A percentile compares a stretch with the other conserved stretches of the same genome.
These are phyloP conservation scores for Fusarium avenaceum DNA, from an alignment of 2,329 filamentous ascomycete species.

Conservation along the genomic window DNA sequence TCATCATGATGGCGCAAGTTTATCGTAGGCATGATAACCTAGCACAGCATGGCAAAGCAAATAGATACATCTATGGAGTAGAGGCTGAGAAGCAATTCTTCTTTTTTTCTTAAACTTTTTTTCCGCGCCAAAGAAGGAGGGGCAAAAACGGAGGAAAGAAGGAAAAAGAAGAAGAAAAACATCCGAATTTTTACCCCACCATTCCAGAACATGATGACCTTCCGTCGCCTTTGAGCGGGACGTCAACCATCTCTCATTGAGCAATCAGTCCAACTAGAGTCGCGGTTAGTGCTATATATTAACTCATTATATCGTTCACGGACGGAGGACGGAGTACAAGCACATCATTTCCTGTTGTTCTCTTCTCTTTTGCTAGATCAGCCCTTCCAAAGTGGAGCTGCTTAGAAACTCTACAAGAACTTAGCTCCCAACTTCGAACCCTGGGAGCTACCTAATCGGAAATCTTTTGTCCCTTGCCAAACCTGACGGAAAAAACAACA, in stretches of 20 bases:
- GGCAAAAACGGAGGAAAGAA: constrained; percentile 15
- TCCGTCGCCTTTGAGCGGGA: constrained; percentile 13
- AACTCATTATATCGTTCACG: background rate
- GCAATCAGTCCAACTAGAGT: constrained; percentile 11
- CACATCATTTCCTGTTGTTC: background rate
- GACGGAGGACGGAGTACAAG: background rate
- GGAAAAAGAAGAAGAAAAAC: constrained; percentile 3
- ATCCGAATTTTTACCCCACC: constrained; percentile 43
- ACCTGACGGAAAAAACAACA: constrained; percentile 29
- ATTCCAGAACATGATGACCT: constrained; percentile 33
- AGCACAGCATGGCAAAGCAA: constrained; percentile 40
- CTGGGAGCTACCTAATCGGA: constrained; percentile 27
- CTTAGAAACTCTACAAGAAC: constrained; percentile 24
- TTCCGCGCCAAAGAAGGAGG: constrained; percentile 12
- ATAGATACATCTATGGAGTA: background rate
- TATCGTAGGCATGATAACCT: constrained; percentile 25
- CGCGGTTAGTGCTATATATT: background rate
- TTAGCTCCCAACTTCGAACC: constrained; percentile 21
- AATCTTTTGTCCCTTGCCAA: constrained; percentile 24
- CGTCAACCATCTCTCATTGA: constrained; percentile 25
- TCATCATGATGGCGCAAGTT: constrained; percentile 32
- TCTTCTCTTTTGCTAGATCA: constrained; percentile 3
- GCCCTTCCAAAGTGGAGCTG: constrained; percentile 34
- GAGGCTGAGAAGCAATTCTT: constrained; percentile 14
- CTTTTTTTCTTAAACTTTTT: background rate